Evolutionary conservation across 2,329 filamentous ascomycete genomes (phyloP).

Genomic region (Fusarium avenaceum): DNA sequence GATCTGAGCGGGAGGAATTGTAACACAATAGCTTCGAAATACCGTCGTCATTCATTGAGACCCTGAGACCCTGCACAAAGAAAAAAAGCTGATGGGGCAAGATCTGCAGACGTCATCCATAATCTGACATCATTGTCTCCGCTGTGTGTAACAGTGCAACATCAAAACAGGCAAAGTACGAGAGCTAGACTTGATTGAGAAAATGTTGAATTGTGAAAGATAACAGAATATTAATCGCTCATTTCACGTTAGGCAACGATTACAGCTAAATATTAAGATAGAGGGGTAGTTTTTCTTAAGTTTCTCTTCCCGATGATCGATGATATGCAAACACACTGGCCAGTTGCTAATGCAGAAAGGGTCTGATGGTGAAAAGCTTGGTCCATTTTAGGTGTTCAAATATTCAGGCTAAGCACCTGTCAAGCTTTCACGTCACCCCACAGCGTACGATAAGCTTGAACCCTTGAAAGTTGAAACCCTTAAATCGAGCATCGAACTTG

Average conservation of each 20-base stretch:
- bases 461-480: neutral
- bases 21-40: neutral
- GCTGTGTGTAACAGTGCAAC: constrained; percentile 5
- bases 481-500: neutral
- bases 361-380: constrained; percentile 11
- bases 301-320: neutral
- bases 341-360: constrained; percentile 20
- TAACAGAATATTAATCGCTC: neutral
- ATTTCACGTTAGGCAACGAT: neutral
- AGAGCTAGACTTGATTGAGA: constrained; percentile 4
- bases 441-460: neutral
- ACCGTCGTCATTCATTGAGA: constrained; percentile 5
- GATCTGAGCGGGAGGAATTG: neutral
- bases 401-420: neutral
- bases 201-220: neutral
- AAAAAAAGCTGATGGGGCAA: neutral
- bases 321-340: neutral
- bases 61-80: constrained; percentile 10
- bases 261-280: too few relatives aligned
- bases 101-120: constrained; percentile 22
- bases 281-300: neutral
- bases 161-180: constrained; percentile 1
- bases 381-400: neutral
- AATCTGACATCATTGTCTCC: constrained; percentile 30
- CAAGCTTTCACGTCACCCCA: constrained; percentile 2